Conservation (phyloP, 345 rosid species). For the Lagerstroemia speciosa region DNA sequence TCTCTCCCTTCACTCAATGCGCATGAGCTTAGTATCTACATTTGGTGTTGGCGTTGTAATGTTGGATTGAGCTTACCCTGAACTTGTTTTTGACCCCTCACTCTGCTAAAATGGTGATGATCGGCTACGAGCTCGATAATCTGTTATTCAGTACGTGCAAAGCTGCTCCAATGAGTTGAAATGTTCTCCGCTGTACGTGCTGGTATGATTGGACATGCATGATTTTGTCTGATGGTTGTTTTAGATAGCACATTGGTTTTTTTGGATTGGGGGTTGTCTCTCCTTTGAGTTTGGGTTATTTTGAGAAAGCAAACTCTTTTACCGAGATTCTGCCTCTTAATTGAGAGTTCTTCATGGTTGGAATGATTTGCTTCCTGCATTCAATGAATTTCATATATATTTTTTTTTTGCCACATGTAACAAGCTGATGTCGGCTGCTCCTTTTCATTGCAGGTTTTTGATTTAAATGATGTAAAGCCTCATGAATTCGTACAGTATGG, state of each 20-base stretch:
- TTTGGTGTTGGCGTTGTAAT: neutral
- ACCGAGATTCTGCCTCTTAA: neutral
- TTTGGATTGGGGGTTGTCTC: neutral
- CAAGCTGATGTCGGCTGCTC: conserved; percentile 4
- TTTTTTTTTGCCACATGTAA: neutral
- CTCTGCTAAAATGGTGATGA: neutral
- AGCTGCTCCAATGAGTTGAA: neutral
- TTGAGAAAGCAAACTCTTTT: neutral
- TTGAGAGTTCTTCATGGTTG: neutral
- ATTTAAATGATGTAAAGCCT: conserved; percentile 72
- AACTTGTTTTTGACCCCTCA: neutral
- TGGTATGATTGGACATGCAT: neutral
- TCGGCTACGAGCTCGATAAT: no score
- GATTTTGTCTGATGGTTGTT: no score
- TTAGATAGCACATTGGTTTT: neutral
- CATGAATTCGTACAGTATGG: conserved; percentile 68
- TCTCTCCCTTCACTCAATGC: neutral
- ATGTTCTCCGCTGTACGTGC: neutral
- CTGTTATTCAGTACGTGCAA: no score
- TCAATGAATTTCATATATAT: neutral
- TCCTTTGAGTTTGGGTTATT: neutral
- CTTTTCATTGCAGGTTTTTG: conserved; percentile 56
- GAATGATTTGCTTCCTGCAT: neutral
- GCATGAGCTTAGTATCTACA: neutral
- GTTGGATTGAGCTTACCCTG: neutral